Conservation (phyloP, 371 early-diverging fungal species). For the Mucor piriformis region DNA sequence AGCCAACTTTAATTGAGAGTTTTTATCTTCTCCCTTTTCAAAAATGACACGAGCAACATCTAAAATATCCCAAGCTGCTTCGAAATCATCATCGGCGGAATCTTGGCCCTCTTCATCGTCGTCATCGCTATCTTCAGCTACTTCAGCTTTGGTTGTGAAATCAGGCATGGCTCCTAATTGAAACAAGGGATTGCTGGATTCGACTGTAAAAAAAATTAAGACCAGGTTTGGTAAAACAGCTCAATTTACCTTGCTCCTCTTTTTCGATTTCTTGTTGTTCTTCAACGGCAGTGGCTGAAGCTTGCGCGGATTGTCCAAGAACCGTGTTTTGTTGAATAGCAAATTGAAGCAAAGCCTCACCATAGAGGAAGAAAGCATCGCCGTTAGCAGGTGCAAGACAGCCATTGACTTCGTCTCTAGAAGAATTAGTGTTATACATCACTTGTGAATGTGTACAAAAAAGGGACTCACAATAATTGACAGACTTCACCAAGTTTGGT, state of each 20-base stretch:
- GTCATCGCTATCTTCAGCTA: conserved; percentile 49
- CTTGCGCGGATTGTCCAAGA: conserved; percentile 57
- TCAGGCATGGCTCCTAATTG: conserved; percentile 59
- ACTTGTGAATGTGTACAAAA: background rate
- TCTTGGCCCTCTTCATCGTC: conserved; percentile 41
- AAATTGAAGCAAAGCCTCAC: conserved; percentile 74
- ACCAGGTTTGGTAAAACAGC: background rate
- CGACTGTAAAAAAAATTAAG: conserved; percentile 10
- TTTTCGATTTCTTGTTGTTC: conserved; percentile 14
- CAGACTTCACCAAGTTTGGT: conserved; percentile 69
- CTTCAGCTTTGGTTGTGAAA: conserved; percentile 25
- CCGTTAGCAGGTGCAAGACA: conserved; percentile 72
- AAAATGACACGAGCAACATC: conserved; percentile 87
- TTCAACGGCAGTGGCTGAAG: conserved; percentile 17
- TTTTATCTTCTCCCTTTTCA: conserved; percentile 60
- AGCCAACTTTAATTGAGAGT: conserved; percentile 65
- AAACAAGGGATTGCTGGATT: conserved; percentile 49
- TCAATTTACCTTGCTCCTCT: conserved; percentile 11
- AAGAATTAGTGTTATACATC: background rate
- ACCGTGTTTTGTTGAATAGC: conserved; percentile 79
- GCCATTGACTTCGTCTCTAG: conserved; percentile 72
- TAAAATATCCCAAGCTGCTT: conserved; percentile 87
- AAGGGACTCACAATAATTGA: conserved; percentile 60
- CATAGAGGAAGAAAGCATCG: conserved; percentile 79
- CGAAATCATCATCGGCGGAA: conserved; percentile 74